Evolutionary conservation across 129 eudicot genomes (phyloP).

Genomic region (Flaveria sonorensis): DNA sequence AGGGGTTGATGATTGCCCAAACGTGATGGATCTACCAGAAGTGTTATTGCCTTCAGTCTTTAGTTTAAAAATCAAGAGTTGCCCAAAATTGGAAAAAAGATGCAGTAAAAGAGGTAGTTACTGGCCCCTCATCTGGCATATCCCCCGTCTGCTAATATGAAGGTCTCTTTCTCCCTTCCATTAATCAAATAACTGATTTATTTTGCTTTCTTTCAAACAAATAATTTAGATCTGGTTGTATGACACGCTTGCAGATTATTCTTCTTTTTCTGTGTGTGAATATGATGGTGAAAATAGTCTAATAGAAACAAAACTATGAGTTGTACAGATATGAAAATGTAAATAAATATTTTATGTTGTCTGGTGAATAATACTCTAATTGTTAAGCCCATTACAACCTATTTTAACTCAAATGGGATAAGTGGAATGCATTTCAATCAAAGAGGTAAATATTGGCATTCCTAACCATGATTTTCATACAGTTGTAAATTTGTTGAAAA

Average conservation of each 20-base stretch:
- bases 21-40: slow-evolving; percentile 15
- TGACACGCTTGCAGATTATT: too few species aligned
- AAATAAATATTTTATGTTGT: too few species aligned
- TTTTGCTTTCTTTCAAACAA: neutral
- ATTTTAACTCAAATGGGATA: neutral
- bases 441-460: neutral
- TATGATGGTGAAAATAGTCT: neutral
- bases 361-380: neutral
- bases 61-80: neutral
- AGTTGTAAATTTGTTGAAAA: too few species aligned
- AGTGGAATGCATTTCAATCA: neutral
- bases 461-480: too few species aligned
- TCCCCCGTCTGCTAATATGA: neutral
- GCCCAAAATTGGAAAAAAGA: slow-evolving; percentile 12
- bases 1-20: neutral
- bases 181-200: neutral
- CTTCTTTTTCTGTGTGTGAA: neutral
- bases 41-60: slow-evolving; percentile 17
- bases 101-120: slow-evolving; percentile 3
- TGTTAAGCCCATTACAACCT: too few species aligned
- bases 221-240: too few species aligned
- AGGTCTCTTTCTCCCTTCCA: neutral
- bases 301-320: neutral
- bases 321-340: neutral
- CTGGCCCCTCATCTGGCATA: slow-evolving; percentile 19